Evolutionary conservation across 306 rosid species (phyloP).

Genomic region (Vicia faba): DNA sequence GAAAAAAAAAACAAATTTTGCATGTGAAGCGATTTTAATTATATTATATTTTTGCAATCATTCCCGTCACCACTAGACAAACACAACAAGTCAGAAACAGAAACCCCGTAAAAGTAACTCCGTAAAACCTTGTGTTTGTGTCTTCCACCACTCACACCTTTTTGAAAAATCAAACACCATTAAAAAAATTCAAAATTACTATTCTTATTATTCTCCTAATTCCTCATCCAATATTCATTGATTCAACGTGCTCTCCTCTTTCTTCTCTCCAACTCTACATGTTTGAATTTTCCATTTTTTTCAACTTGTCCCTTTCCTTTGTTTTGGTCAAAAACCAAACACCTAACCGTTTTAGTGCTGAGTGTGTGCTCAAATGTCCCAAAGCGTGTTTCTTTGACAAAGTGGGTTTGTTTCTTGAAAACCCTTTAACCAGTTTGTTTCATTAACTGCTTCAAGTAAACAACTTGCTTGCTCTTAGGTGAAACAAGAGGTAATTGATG

Average conservation of each 20-base stretch:
- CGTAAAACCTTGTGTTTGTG: slow-evolving; percentile 23
- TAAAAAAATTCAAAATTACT: slow-evolving; percentile 1
- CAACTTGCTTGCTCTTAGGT: slow-evolving; percentile 33
- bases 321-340: slow-evolving; percentile 52
- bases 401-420: slow-evolving; percentile 33
- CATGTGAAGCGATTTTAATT: slow-evolving; percentile 27
- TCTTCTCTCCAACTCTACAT: slow-evolving; percentile 34
- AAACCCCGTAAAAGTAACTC: slow-evolving; percentile 38
- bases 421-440: slow-evolving; percentile 22
- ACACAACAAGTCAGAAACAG: slow-evolving; percentile 41
- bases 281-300: slow-evolving; percentile 16
- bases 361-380: slow-evolving; percentile 13
- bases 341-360: slow-evolving; percentile 50
- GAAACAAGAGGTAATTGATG: slow-evolving; percentile 12
- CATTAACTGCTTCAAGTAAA: slow-evolving; percentile 17
- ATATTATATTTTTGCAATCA: slow-evolving; percentile 23
- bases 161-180: slow-evolving; percentile 37
- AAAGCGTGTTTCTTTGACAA: slow-evolving; percentile 42
- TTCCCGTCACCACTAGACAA: slow-evolving; percentile 24
- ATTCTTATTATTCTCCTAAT: slow-evolving; percentile 44
- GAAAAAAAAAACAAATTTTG: not conserved
- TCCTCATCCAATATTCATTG: slow-evolving; percentile 37
- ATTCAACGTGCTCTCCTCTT: slow-evolving; percentile 54
- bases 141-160: slow-evolving; percentile 7
- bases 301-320: slow-evolving; percentile 51